Evolutionary conservation across 2,329 filamentous ascomycete genomes (phyloP), one percentile per base, ranked within the genome.

Genomic region (Penicillium capsulatum): DNA sequence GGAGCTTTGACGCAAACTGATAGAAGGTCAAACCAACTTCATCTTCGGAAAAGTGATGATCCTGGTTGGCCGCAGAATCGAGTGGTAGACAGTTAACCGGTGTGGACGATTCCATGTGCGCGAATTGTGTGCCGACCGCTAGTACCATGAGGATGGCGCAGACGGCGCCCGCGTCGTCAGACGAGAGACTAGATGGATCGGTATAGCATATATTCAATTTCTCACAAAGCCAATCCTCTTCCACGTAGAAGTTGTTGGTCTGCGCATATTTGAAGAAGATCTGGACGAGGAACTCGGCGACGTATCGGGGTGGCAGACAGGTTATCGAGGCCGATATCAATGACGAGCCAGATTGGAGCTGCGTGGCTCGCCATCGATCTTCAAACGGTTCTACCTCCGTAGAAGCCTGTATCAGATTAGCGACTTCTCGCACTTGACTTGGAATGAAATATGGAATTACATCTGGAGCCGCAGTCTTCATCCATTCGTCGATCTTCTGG

Each of bases 21-120:
- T 80, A 79, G 44, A 79, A 77, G 16, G 72, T 72, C 5, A 76
- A 63, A 3, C 76, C 76, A 1, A 77, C 68, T 16, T 75, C 71
- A 38, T 77, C 73, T 43, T 77, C 74, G 0, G 72, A 73, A 17
- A 66, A 64, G 26, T 60, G 55, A 28, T 62, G 61, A 27, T 64
- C 63, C 17, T 63, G 60, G 6, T 50, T 41, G 4, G 48, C 42
- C 0, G 57, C 50, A 13, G 55, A 45, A 26, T 55, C 51, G 1
- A 48, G 36, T 1, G 53, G 49, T 17, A 60, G 30, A 16, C 57
- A 57, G 24, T 66, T 65, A n/a, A 66, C 56, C 0, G 61, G 60
- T 0, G 54, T 63, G 4, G 54, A 42, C 5, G 66, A 66, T 36
- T 68, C 60, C 60, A 67, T 61, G 39, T 70, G 66, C 5, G 65